phyloP scores from a whole-genome alignment of 1,139 yeast species.

The Debaryomyces fabryi region DNA sequence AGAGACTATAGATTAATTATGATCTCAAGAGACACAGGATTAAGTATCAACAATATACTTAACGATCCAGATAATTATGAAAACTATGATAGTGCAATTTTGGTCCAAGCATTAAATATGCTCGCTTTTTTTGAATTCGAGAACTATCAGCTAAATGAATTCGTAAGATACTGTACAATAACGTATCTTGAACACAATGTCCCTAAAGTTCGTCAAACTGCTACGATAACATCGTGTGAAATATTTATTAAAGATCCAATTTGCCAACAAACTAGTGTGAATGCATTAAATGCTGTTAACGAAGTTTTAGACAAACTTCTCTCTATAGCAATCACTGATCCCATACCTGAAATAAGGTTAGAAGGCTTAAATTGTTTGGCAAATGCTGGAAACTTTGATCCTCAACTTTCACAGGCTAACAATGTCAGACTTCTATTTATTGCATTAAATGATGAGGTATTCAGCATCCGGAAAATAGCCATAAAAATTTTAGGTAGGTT shows the following conservation, averaged over 20 bases:
- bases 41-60: constrained; percentile 38
- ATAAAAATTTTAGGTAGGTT: constrained; percentile 80
- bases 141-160: constrained; percentile 78
- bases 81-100: constrained; percentile 51
- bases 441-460: constrained; percentile 89
- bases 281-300: constrained; percentile 82
- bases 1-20: constrained; percentile 75
- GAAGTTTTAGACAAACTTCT: constrained; percentile 81
- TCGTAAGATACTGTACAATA: constrained; percentile 81
- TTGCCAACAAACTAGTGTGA: constrained; percentile 80
- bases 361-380: constrained; percentile 72
- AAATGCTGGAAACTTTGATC: constrained; percentile 72
- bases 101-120: constrained; percentile 72
- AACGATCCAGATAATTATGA: constrained; percentile 46
- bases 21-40: constrained; percentile 66
- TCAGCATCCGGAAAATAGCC: constrained; percentile 80
- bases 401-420: constrained; percentile 92
- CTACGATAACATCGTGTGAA: constrained; percentile 81
- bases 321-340: constrained; percentile 88
- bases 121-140: constrained; percentile 74
- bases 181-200: constrained; percentile 80
- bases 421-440: constrained; percentile 83
- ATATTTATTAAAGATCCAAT: constrained; percentile 83
- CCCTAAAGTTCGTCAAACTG: constrained; percentile 78
- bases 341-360: constrained; percentile 77